phyloP scores from a whole-genome alignment of 164 flowering plant species.

The Aristolochia contorta region DNA sequence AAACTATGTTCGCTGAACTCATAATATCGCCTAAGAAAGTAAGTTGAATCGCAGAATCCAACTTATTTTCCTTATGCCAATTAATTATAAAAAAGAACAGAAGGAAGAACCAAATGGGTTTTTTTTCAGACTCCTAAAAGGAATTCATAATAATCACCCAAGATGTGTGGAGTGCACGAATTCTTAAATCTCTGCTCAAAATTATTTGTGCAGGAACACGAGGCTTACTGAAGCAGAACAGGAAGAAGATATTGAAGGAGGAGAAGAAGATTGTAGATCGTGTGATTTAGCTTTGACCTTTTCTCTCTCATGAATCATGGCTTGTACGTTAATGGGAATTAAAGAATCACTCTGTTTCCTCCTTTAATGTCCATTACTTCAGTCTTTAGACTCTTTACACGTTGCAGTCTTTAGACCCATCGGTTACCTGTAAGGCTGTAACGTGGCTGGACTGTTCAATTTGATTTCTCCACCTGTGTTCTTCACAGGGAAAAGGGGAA shows the following conservation, averaged over 20 bases:
- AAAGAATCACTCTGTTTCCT: not conserved
- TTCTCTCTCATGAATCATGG: not conserved
- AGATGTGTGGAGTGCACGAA: not conserved
- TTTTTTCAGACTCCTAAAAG: not conserved
- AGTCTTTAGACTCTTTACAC: not conserved
- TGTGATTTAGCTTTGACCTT: not conserved
- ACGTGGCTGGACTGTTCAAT: not conserved
- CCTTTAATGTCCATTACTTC: not conserved
- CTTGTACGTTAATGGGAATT: not conserved
- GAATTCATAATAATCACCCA: not conserved
- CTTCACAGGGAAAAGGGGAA: too few relatives aligned
- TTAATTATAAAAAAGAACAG: not conserved
- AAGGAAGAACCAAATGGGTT: too few relatives aligned
- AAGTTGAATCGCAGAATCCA: not conserved
- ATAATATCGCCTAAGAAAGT: not conserved
- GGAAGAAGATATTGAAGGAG: not conserved
- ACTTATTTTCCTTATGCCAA: not conserved
- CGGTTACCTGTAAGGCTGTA: too few relatives aligned
- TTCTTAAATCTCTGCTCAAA: not conserved
- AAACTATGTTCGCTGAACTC: not conserved
- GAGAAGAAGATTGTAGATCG: not conserved
- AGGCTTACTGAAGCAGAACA: not conserved
- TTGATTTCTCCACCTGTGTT: not conserved
- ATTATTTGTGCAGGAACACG: constrained; percentile 1
- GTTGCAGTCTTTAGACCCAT: too few relatives aligned